Percentiles rank a stretch among this genome's conserved stretches.
phyloP scores from a whole-genome alignment of 208 protist species.

The Trypanosoma brucei region DNA sequence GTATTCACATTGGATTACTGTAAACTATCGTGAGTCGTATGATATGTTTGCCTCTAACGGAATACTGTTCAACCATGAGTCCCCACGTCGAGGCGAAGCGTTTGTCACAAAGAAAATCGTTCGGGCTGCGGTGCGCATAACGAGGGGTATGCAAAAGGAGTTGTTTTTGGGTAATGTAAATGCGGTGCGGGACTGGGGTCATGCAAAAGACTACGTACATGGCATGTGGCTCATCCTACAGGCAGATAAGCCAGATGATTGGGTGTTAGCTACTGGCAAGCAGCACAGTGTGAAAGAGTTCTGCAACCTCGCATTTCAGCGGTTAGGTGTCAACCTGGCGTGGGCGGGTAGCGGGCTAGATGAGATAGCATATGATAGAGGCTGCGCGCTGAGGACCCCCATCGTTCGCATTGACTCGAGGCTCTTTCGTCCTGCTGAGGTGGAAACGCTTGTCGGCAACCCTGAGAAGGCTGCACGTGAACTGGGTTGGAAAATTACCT shows the following conservation, averaged over 20 bases:
- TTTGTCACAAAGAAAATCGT: conserved; percentile 97
- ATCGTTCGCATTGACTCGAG: conserved; percentile 63
- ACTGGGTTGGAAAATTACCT: conserved; percentile 69
- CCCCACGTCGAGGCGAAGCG: conserved; percentile 87
- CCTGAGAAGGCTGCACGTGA: conserved; percentile 82
- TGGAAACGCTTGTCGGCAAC: conserved; percentile 92
- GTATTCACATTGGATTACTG: conserved; percentile 92
- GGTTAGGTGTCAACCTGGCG: conserved; percentile 52
- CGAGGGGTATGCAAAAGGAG: conserved; percentile 57
- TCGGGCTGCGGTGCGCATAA: conserved; percentile 88
- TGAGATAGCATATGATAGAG: conserved; percentile 74
- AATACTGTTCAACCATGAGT: conserved; percentile 97
- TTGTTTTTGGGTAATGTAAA: conserved; percentile 92
- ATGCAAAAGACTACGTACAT: conserved; percentile 91
- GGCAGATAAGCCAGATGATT: conserved; percentile 86
- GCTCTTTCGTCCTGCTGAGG: conserved; percentile 95
- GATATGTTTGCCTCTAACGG: conserved; percentile 91
- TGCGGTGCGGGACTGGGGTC: conserved; percentile 93
- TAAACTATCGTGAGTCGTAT: conserved; percentile 96
- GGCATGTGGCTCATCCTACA: conserved; percentile 96
- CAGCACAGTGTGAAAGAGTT: conserved; percentile 89
- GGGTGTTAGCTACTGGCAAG: conserved; percentile 91
- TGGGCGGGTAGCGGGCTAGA: conserved; percentile 84
- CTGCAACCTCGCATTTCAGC: conserved; percentile 64
- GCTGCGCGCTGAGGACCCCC: conserved; percentile 14